phyloP scores from a whole-genome alignment of 1,284 basidiomycete species.

The Wallemia mellicola region DNA sequence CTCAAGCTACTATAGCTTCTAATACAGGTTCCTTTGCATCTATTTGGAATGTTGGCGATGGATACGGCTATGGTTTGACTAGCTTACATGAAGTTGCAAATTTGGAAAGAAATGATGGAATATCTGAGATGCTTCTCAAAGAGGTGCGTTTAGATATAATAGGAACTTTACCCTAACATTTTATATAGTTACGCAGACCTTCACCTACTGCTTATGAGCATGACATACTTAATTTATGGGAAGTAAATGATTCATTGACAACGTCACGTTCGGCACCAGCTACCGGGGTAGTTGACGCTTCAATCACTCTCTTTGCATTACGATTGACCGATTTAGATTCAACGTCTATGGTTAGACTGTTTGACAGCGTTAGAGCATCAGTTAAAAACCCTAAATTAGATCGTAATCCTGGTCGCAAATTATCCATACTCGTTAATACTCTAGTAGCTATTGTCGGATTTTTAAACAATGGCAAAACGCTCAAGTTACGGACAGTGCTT shows the following conservation, averaged over 20 bases:
- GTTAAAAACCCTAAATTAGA: constrained; percentile 51
- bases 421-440: constrained; percentile 57
- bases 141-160: background rate
- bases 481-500: constrained; percentile 7
- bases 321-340: constrained; percentile 45
- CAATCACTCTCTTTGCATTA: constrained; percentile 56
- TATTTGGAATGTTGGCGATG: constrained; percentile 64
- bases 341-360: constrained; percentile 30
- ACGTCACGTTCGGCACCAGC: constrained; percentile 22
- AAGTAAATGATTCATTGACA: background rate
- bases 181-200: constrained; percentile 6
- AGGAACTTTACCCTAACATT: constrained; percentile 5
- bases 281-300: constrained; percentile 63
- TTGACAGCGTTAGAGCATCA: constrained; percentile 30
- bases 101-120: background rate
- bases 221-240: background rate
- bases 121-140: background rate
- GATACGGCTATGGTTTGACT: constrained; percentile 75
- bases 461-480: constrained; percentile 28
- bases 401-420: constrained; percentile 59
- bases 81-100: constrained; percentile 22
- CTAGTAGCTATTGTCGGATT: constrained; percentile 49
- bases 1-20: constrained; percentile 75
- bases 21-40: constrained; percentile 36
- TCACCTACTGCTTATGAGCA: background rate